Conservation (phyloP, 148 eudicot genomes). For the Arbutus unedo region DNA sequence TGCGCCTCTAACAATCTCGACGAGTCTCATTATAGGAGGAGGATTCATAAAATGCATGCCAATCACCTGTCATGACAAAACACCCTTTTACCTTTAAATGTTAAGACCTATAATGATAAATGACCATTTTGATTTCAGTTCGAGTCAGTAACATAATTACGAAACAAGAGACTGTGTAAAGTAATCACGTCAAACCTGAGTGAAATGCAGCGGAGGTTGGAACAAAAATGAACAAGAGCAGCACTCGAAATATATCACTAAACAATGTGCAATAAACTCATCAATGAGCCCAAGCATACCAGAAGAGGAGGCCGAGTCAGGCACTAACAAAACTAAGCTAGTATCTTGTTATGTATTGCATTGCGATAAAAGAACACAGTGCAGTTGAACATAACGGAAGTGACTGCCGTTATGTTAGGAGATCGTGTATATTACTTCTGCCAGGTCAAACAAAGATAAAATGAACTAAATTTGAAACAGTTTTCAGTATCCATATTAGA, state of each 20-base stretch:
- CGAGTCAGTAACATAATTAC: neutral
- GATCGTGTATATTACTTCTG: neutral
- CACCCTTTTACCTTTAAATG: neutral
- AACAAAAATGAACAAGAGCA: neutral
- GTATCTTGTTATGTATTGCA: neutral
- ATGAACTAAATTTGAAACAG: neutral
- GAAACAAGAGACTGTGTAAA: neutral
- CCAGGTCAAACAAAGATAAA: neutral
- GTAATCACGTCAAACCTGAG: neutral
- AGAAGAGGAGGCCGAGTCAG: neutral
- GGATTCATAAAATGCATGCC: slow-evolving; percentile 99
- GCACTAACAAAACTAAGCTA: neutral
- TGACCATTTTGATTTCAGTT: neutral
- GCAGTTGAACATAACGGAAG: neutral
- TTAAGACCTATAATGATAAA: neutral
- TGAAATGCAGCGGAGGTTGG: neutral
- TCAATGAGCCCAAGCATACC: neutral
- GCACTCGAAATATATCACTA: neutral
- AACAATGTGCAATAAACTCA: neutral
- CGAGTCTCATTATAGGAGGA: slow-evolving; percentile 86
- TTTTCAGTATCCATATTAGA: slow-evolving; percentile 43
- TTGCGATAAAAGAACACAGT: neutral
- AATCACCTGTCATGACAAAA: slow-evolving; percentile 55
- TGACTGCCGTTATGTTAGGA: neutral
- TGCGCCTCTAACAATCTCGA: slow-evolving; percentile 84